These are phyloP conservation scores for Phytophthora hibernalis DNA, from an alignment of 352 stramenopile genomes.

Conservation along the genomic window DNA sequence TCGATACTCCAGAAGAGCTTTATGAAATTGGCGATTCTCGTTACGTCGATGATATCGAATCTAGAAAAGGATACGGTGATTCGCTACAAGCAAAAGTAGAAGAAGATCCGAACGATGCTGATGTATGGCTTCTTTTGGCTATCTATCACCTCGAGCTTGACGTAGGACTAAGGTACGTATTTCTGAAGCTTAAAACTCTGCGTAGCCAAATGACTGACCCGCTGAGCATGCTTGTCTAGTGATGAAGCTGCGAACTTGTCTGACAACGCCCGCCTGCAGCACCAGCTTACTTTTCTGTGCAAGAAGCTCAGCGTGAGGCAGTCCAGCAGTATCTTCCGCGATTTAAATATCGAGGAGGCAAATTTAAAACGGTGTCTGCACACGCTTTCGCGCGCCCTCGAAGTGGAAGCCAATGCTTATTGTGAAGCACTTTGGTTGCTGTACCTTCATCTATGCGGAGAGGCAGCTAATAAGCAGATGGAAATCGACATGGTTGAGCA, in stretches of 20 bases:
- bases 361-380: conserved; percentile 44
- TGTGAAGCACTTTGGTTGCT: conserved; percentile 53
- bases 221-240: conserved; percentile 21
- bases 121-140: conserved; percentile 60
- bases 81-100: conserved; percentile 43
- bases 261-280: conserved; percentile 24
- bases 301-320: conserved; percentile 33
- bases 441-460: conserved; percentile 46
- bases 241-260: conserved; percentile 39
- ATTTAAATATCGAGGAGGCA: conserved; percentile 28
- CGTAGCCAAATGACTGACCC: not conserved
- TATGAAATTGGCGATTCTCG: conserved; percentile 25
- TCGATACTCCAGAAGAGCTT: conserved; percentile 21
- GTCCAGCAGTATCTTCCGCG: conserved; percentile 1
- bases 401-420: conserved; percentile 56
- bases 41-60: conserved; percentile 44
- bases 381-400: conserved; percentile 47
- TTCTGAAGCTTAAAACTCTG: not conserved
- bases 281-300: conserved; percentile 40
- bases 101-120: conserved; percentile 34
- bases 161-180: conserved; percentile 41
- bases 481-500: conserved; percentile 49
- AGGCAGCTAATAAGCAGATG: conserved; percentile 36
- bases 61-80: conserved; percentile 21
- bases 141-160: conserved; percentile 59